A percentile compares a stretch with the other conserved stretches of the same genome.
phyloP scores from a whole-genome alignment of 2,329 filamentous ascomycete species.

The Ceratocystis harringtonii region DNA sequence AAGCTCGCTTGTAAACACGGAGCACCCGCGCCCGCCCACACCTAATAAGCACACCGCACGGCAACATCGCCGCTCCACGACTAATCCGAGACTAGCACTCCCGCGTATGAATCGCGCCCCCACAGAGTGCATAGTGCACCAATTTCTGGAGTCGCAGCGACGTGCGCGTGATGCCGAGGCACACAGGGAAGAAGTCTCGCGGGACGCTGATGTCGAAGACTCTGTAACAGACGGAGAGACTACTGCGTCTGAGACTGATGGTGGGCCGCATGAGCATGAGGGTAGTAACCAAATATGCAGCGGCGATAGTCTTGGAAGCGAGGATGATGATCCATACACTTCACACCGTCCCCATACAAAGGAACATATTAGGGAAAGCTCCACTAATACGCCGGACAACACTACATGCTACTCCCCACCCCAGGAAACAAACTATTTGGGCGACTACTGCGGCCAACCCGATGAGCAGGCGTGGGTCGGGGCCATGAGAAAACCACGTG shows the following conservation, averaged over 20 bases:
- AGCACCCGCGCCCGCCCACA: slow-evolving; percentile 21
- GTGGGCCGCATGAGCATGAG: not conserved
- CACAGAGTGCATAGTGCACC: slow-evolving; percentile 50
- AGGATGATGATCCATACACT: not conserved
- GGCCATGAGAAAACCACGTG: slow-evolving; percentile 30
- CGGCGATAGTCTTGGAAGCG: slow-evolving; percentile 19
- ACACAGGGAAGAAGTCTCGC: slow-evolving; percentile 17
- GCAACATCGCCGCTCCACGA: not conserved
- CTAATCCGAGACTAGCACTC: slow-evolving; percentile 17
- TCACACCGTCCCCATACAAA: not conserved
- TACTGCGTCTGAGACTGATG: slow-evolving; percentile 24
- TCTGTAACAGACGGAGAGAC: slow-evolving; percentile 22
- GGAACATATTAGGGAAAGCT: not conserved
- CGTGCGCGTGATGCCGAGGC: slow-evolving; percentile 21
- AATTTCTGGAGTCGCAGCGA: slow-evolving; percentile 45
- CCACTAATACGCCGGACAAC: not conserved
- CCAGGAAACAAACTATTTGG: too few species aligned
- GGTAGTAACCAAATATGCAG: slow-evolving; percentile 18
- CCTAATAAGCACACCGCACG: not conserved
- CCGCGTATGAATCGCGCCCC: slow-evolving; percentile 22
- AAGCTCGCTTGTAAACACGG: slow-evolving; percentile 45
- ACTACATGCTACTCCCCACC: too few species aligned
- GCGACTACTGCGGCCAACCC: slow-evolving; percentile 31
- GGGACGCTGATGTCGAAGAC: slow-evolving; percentile 21
- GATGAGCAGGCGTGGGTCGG: slow-evolving; percentile 43